Percentiles rank a stretch among this genome's conserved stretches.
Evolutionary conservation across 2,329 filamentous ascomycete genomes (phyloP).

Genomic region (Arthroderma uncinatum): DNA sequence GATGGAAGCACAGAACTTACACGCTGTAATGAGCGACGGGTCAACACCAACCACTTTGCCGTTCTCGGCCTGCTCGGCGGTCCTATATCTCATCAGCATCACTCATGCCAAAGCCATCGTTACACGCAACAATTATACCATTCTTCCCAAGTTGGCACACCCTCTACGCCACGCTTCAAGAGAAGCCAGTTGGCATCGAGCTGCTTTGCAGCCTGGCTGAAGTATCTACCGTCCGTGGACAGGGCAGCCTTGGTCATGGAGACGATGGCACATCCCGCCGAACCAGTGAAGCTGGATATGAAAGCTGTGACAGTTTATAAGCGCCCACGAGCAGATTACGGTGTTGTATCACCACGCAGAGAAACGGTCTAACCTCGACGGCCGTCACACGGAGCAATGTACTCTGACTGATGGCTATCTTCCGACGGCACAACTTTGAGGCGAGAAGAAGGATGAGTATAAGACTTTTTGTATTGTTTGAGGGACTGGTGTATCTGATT

Average conservation of each 20-base stretch:
- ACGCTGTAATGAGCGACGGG: conserved; percentile 68
- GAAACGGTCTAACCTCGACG: conserved; percentile 50
- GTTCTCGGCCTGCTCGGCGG: conserved; percentile 68
- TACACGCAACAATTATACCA: conserved; percentile 47
- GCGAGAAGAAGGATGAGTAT: conserved; percentile 28
- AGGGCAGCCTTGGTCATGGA: conserved; percentile 77
- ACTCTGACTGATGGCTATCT: conserved; percentile 95
- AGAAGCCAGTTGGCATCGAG: conserved; percentile 85
- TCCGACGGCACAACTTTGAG: conserved; percentile 79
- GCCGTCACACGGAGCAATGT: conserved; percentile 91
- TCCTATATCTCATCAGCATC: conserved; percentile 32
- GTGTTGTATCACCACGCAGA: background rate
- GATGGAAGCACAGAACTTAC: conserved; percentile 26
- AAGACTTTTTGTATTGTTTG: conserved; percentile 6
- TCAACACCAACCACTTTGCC: conserved; percentile 88
- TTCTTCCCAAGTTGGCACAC: conserved; percentile 95
- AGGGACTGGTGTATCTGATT: conserved; percentile 15
- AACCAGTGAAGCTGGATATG: conserved; percentile 90
- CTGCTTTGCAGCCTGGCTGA: conserved; percentile 88
- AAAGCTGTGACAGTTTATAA: conserved; percentile 44
- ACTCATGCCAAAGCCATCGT: conserved; percentile 2
- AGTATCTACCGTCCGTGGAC: conserved; percentile 92
- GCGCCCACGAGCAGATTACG: background rate
- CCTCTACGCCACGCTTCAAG: conserved; percentile 83
- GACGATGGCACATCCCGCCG: conserved; percentile 83